Evolutionary conservation across 257 asterid genomes (phyloP).

Genomic region (Fraxinus cuspidata): DNA sequence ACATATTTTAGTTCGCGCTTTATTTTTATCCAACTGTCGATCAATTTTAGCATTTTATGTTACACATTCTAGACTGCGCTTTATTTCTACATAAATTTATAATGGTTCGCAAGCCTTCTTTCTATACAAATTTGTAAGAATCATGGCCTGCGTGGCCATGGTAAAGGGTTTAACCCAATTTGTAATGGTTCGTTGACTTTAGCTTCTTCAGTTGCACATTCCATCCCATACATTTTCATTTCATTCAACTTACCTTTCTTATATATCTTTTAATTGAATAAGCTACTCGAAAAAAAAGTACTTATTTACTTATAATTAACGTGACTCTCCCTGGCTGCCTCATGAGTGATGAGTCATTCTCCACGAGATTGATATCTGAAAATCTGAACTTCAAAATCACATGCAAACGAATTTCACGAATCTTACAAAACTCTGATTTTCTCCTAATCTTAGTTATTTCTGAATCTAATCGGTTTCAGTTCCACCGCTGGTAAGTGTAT

Average conservation of each 20-base stretch:
- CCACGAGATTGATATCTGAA: too few relatives aligned
- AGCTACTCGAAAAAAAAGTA: too few relatives aligned
- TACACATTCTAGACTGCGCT: neutral
- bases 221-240: neutral
- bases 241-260: neutral
- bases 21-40: too few relatives aligned
- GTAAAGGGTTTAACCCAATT: too few relatives aligned
- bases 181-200: too few relatives aligned
- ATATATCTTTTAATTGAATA: too few relatives aligned
- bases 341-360: too few relatives aligned
- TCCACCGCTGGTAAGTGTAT: neutral
- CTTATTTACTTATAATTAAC: too few relatives aligned
- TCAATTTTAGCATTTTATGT: too few relatives aligned
- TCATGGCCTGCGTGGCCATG: too few relatives aligned
- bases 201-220: neutral
- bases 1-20: too few relatives aligned
- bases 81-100: neutral
- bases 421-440: neutral
- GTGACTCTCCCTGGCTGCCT: too few relatives aligned
- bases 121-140: neutral
- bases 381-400: neutral
- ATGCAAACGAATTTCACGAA: neutral
- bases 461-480: neutral
- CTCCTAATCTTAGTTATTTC: neutral
- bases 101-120: neutral